Evolutionary conservation across 306 rosid species (phyloP), one percentile per base, ranked within the genome.

Genomic region (Lathyrus sativus): DNA sequence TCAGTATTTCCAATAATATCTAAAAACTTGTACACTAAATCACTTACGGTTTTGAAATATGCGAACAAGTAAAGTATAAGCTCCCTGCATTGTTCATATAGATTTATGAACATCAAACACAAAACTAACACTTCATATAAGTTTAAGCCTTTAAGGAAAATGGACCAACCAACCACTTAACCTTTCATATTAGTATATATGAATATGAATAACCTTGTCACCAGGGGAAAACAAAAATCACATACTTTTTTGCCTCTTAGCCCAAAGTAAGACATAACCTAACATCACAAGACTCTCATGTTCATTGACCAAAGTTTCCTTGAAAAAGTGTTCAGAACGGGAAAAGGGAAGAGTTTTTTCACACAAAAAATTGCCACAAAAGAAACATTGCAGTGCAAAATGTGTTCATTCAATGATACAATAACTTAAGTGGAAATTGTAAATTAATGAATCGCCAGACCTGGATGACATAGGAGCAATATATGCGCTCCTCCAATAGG

Each of bases 401-500:
- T 33, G 31, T 19, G 43, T 28, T 44, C 5, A 14, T 22, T 17
- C 19, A 56, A 4, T 65, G 9, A 28, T 5, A 67, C 66, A 44
- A 71, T 67, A 79, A 74, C 62, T 18, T 46, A 49, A 45, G 51
- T 39, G 64, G 53, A 69, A 48, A 46, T 8, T 61, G 63, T 72
- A 43, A n/a, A 58, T 73, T 68, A 33, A 70, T 43, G 67, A 78
- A 66, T 62, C 55, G 39, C 49, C 82, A 58, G 64, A 95, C 99
- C 99, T 88, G 97, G 97, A 87, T 95, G 99, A 71, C 99, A 95
- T 53, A 90, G 85, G 69, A 95, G 91, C 59, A 87, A 61, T 75
- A 91, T 84, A 67, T 88, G 78, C 42, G 86, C 96, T 71, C 99
- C 97, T 56, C 99, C 99, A 45, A 95, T 80, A 48, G 90, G 83